Conservation (phyloP, 2,329 filamentous ascomycete genomes). For the Magnaporthiopsis incrustans region DNA sequence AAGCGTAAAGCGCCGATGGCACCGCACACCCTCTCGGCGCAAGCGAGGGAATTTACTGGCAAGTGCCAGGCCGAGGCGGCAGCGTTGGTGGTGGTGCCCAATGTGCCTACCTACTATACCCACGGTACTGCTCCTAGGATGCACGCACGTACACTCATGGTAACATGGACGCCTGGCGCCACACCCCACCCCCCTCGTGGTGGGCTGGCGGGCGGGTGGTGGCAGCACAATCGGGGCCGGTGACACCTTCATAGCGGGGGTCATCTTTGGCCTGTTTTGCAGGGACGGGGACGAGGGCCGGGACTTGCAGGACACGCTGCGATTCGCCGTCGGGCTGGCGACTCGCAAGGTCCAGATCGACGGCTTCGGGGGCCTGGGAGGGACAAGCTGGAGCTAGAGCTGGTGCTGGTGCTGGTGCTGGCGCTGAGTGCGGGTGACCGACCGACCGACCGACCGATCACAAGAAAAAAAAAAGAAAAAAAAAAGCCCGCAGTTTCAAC, state of each 20-base stretch:
- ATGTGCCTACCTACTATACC: too few relatives aligned
- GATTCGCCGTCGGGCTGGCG: constrained; percentile 58
- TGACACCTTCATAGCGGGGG: constrained; percentile 67
- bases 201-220: background rate
- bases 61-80: background rate
- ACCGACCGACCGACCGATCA: background rate
- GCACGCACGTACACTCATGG: background rate
- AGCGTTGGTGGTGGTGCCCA: background rate
- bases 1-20: background rate
- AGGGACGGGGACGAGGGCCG: constrained; percentile 36
- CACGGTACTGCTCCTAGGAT: background rate
- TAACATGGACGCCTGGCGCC: background rate
- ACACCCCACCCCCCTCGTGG: background rate
- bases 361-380: constrained; percentile 49
- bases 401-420: too few relatives aligned
- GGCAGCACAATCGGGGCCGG: constrained; percentile 62
- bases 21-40: background rate
- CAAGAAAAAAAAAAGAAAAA: background rate
- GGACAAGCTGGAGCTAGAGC: background rate
- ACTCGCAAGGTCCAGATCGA: constrained; percentile 60
- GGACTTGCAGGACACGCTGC: constrained; percentile 36
- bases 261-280: constrained; percentile 53
- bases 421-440: background rate
- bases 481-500: background rate
- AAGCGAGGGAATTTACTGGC: constrained; percentile 6